phyloP scores from a whole-genome alignment of 257 asterid genomes.

The Przewalskia tangutica region DNA sequence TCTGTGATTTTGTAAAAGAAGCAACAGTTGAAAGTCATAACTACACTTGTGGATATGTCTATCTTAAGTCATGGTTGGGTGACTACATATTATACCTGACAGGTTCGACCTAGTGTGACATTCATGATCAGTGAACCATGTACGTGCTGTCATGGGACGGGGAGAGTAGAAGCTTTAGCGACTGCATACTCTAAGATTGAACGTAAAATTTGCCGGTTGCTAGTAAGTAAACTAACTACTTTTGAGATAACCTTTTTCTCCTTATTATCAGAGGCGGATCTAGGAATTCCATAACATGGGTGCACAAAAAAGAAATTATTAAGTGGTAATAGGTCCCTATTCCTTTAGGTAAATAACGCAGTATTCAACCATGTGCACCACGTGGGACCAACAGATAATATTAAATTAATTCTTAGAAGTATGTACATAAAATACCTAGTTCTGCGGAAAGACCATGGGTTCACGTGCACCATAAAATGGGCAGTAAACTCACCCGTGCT shows the following conservation, averaged over 20 bases:
- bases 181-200: constrained; percentile 91
- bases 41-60: neutral
- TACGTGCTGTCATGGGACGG: constrained; percentile 83
- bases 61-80: neutral
- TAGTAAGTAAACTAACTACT: constrained; percentile 9
- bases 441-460: too few relatives aligned
- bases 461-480: too few relatives aligned
- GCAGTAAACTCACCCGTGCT: too few relatives aligned
- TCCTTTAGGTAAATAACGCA: too few relatives aligned
- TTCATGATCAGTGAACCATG: constrained; percentile 97
- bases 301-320: too few relatives aligned
- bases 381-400: too few relatives aligned
- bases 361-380: too few relatives aligned
- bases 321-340: too few relatives aligned
- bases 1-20: neutral
- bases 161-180: constrained; percentile 93
- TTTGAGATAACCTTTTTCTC: neutral
- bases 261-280: too few relatives aligned
- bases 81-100: constrained; percentile 14
- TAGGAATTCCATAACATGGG: too few relatives aligned
- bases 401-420: too few relatives aligned
- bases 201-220: constrained; percentile 74
- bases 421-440: too few relatives aligned
- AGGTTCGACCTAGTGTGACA: constrained; percentile 97
- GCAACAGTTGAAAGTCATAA: neutral